These are phyloP conservation scores for Paraurostyla sp. DNA, from an alignment of 73 alveolate genomes.

Conservation along the genomic window DNA sequence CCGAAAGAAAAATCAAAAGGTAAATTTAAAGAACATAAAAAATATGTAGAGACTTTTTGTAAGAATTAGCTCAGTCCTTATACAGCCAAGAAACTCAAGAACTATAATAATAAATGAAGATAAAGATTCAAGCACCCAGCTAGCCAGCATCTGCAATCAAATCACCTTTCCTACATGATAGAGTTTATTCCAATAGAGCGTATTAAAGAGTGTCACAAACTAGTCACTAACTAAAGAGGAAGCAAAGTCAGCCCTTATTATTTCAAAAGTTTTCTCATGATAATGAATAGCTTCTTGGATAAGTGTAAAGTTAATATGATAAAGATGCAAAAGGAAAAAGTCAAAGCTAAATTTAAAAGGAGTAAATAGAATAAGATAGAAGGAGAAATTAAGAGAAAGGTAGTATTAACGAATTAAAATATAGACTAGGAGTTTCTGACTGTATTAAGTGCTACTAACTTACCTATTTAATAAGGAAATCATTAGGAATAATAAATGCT, in stretches of 20 bases:
- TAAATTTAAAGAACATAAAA: no score
- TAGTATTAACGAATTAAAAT: constrained; percentile 10
- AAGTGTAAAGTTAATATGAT: neutral
- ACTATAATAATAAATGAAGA: neutral
- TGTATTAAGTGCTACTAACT: constrained; percentile 13
- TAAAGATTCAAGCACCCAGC: neutral
- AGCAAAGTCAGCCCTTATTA: constrained; percentile 1
- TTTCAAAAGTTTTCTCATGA: neutral
- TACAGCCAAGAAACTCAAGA: neutral
- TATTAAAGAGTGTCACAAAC: neutral
- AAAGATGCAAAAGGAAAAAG: neutral
- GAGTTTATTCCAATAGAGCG: neutral
- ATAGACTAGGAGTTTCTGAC: neutral
- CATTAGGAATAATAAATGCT: neutral
- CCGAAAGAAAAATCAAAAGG: no score
- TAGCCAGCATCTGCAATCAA: neutral
- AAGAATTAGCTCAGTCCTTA: no score
- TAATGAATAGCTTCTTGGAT: neutral
- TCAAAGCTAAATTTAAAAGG: neutral
- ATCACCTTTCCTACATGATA: constrained; percentile 18
- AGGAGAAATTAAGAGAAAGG: neutral
- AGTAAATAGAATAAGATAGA: neutral
- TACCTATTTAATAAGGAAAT: neutral
- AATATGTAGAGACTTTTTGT: no score
- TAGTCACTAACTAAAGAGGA: constrained; percentile 1